A percentile compares a stretch with the other conserved stretches of the same genome.
Evolutionary conservation across 208 protist species (phyloP).

Genomic region (Trypanosoma brucei): DNA sequence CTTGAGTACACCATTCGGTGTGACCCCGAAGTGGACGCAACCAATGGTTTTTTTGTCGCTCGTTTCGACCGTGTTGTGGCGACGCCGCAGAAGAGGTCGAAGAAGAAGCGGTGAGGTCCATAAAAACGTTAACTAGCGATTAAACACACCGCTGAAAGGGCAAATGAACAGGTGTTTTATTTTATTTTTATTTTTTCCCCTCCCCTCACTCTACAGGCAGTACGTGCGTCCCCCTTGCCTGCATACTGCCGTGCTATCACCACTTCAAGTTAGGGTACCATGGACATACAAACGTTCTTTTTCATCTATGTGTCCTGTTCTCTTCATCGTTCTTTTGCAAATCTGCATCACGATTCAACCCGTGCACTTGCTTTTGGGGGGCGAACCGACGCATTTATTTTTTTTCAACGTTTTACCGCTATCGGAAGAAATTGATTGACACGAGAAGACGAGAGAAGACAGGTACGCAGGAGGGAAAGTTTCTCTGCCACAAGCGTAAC

Average conservation of each 20-base stretch:
- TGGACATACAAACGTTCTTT: too few species aligned
- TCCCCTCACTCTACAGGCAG: background rate
- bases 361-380: too few species aligned
- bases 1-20: slow-evolving; percentile 83
- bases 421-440: slow-evolving; percentile 6
- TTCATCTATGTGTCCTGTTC: too few species aligned
- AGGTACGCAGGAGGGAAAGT: background rate
- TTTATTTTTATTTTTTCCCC: slow-evolving; percentile 5
- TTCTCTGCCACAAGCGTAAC: too few species aligned
- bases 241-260: too few species aligned
- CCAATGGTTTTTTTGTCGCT: slow-evolving; percentile 87
- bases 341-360: too few species aligned
- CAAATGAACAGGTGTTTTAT: background rate
- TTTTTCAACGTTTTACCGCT: background rate
- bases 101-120: background rate
- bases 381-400: background rate
- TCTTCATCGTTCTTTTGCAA: too few species aligned
- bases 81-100: background rate
- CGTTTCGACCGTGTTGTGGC: slow-evolving; percentile 64
- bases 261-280: too few species aligned
- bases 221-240: too few species aligned
- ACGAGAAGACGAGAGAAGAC: slow-evolving; percentile 5
- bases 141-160: too few species aligned
- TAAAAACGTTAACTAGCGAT: background rate
- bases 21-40: slow-evolving; percentile 59